Percentiles rank a stretch among this genome's conserved stretches.
These are phyloP conservation scores for Suillus tomentosus DNA, from an alignment of 768 basidiomycete species.

Conservation along the genomic window DNA sequence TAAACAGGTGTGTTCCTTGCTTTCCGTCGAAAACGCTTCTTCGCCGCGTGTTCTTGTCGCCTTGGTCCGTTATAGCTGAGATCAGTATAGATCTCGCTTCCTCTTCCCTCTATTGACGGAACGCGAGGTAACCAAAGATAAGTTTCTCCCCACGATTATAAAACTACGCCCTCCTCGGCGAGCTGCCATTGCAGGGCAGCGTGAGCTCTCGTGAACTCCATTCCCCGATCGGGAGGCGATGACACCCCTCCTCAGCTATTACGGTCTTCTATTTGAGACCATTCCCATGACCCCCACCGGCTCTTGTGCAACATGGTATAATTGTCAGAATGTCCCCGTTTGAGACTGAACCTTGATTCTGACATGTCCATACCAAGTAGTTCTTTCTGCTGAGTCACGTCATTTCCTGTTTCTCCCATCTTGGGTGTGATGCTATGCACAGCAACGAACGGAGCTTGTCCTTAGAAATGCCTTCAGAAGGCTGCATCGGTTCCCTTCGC, in stretches of 20 bases:
- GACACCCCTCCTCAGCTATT: not conserved
- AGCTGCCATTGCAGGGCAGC: constrained; percentile 9
- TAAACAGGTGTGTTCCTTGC: constrained; percentile 11
- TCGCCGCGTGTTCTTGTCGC: constrained; percentile 7
- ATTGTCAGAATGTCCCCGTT: constrained; percentile 3
- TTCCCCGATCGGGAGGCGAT: constrained; percentile 1
- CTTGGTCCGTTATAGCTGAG: constrained; percentile 8
- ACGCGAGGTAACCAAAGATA: constrained; percentile 9
- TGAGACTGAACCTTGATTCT: constrained; percentile 6
- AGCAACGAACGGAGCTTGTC: not conserved
- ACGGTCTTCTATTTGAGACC: constrained; percentile 1
- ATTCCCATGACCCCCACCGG: constrained; percentile 8
- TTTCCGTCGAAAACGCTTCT: constrained; percentile 8
- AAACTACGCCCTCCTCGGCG: constrained; percentile 9
- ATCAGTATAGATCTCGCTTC: constrained; percentile 9
- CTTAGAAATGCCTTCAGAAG: not conserved
- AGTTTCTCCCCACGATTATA: constrained; percentile 8
- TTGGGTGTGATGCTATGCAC: not conserved
- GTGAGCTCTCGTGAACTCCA: not conserved
- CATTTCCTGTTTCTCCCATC: not conserved
- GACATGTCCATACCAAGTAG: constrained; percentile 7
- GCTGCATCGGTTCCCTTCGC: not conserved
- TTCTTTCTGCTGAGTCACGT: not conserved
- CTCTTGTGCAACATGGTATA: not conserved
- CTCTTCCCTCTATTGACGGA: constrained; percentile 7